A percentile compares a stretch with the other conserved stretches of the same genome.
Conservation (phyloP, 495 filamentous ascomycete genomes). For the Endocarpon pusillum region DNA sequence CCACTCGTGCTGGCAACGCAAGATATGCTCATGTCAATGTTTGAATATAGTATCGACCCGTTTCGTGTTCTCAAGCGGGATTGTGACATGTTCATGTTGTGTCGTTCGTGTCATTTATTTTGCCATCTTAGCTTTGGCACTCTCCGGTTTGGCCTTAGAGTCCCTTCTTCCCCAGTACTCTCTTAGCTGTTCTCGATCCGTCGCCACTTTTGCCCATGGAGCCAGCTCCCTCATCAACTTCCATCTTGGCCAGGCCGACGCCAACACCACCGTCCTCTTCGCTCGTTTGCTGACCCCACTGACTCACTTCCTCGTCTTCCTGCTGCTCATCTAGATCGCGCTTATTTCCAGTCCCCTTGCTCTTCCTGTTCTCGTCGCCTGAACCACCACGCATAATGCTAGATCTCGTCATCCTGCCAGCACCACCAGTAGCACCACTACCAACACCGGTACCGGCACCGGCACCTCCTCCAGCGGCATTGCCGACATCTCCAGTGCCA, state of each 20-base stretch:
- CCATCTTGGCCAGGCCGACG: slow-evolving; percentile 29
- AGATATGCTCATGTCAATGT: too few species aligned
- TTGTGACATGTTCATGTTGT: too few species aligned
- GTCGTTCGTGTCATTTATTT: too few species aligned
- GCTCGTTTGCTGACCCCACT: too few species aligned
- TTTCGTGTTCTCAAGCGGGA: too few species aligned
- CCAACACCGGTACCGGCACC: slow-evolving; percentile 36
- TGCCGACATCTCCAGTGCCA: slow-evolving; percentile 23
- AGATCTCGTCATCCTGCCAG: slow-evolving; percentile 21
- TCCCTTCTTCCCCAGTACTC: not conserved
- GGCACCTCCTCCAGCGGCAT: slow-evolving; percentile 28
- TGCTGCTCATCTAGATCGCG: slow-evolving; percentile 1
- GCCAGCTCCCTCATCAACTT: slow-evolving; percentile 26
- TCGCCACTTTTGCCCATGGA: slow-evolving; percentile 6
- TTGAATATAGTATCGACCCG: too few species aligned
- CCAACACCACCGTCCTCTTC: slow-evolving; percentile 28
- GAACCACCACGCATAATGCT: slow-evolving; percentile 4
- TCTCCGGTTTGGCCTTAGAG: too few species aligned
- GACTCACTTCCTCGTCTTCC: slow-evolving; percentile 5
- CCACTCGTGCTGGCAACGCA: too few species aligned
- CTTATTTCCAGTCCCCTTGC: slow-evolving; percentile 1
- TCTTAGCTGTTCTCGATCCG: not conserved
- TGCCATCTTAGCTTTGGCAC: too few species aligned
- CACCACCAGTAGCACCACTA: too few species aligned
- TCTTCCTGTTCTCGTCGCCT: slow-evolving; percentile 1